phyloP scores from a whole-genome alignment of 345 rosid genomes.

The Melaleuca quinquenervia region DNA sequence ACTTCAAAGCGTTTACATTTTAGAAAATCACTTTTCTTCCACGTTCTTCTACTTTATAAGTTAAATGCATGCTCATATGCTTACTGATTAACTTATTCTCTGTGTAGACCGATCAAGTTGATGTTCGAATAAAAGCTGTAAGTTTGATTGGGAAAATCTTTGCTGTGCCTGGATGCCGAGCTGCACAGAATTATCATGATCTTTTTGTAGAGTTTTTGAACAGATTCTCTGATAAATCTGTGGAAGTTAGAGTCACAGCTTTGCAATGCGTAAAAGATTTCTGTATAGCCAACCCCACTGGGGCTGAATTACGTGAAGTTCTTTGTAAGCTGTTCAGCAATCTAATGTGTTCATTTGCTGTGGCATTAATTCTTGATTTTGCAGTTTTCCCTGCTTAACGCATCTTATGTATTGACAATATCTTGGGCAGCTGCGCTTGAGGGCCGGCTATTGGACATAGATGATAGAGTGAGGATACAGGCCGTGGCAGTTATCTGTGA shows the following conservation, averaged over 20 bases:
- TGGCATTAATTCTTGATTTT: background rate
- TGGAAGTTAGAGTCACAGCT: constrained; percentile 76
- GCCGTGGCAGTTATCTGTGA: constrained; percentile 77
- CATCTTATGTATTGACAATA: background rate
- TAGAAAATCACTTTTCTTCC: background rate
- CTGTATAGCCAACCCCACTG: constrained; percentile 48
- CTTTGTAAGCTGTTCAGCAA: constrained; percentile 35
- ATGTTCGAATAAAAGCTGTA: constrained; percentile 79
- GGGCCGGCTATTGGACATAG: constrained; percentile 73
- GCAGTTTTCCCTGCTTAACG: background rate
- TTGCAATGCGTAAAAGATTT: constrained; percentile 57
- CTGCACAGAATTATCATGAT: constrained; percentile 41
- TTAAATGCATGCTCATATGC: background rate
- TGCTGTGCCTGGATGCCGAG: constrained; percentile 38
- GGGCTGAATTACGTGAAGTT: constrained; percentile 46
- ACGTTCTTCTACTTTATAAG: background rate
- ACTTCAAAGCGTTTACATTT: background rate
- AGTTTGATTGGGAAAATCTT: constrained; percentile 64
- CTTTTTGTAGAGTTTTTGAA: constrained; percentile 71
- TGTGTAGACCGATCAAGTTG: constrained; percentile 81
- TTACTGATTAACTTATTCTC: background rate
- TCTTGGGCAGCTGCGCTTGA: constrained; percentile 55
- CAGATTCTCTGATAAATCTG: constrained; percentile 84
- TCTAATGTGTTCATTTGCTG: background rate
- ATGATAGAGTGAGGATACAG: constrained; percentile 72